Evolutionary conservation across 2,329 filamentous ascomycete species (phyloP), one percentile per base, ranked within the genome.

Genomic region (Aspergillus oerlinghausenensis): DNA sequence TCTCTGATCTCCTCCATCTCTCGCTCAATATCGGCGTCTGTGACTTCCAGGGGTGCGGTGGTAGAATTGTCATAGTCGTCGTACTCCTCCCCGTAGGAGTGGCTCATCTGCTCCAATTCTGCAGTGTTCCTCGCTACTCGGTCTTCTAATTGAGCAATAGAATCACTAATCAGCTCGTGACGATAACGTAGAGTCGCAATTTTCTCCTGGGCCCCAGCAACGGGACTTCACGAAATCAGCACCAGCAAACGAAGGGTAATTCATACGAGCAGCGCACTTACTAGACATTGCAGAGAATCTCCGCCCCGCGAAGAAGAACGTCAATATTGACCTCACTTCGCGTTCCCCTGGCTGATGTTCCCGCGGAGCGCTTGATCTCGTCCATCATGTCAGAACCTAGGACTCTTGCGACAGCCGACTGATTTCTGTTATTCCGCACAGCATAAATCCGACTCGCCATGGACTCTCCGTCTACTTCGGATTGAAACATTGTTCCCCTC

Each of bases 231-330:
- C 51, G 50, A 62, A 64, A 58, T 68, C 59, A 52, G 21, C 23
- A 17, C 47, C 38, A 54, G 53, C 11, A 40, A 49, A 38, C 7
- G 14, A 38, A 38, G 23, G 45, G 5, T 17, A 4, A 47, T 47
- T 25, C 2, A 26, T 26, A 14, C 1, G 23, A 14, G 11, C 3
- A 14, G 7, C 14, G 43, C 9, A 75, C 82, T 59, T 73, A 85
- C 83, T 97, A 97, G 28, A 97, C 92, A 48, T 83, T 83, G 65
- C 92, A 92, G 29, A 97, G 82, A 79, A 92, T 96, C 79, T 97
- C 92, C 0, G 92, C 93, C 0, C 93, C 92, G 53, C 84, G 82
- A 23, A 99, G 80, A 29, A 99, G 77, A 1, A 96, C 82, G 67
- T 96, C 90, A 3, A 97, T 86, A 72, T 97, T 90, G 2, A 97